Evolutionary conservation across 352 stramenopile species (phyloP), one percentile per base, ranked within the genome.

Genomic region (Phytophthora gonapodyides): DNA sequence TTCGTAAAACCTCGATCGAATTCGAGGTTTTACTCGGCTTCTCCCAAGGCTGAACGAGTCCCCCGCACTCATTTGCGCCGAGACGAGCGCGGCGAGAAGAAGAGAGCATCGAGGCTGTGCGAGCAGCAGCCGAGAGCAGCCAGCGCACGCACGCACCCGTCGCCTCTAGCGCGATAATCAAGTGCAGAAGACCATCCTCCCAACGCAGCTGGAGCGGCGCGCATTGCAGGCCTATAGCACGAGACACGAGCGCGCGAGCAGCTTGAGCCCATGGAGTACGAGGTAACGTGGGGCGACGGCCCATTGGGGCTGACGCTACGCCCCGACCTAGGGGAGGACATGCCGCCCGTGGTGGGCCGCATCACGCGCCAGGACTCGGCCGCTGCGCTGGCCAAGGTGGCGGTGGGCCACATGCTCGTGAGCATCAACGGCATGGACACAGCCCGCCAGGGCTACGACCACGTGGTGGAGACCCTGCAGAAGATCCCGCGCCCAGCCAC

Each of bases 401-500:
- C 80, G 0, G 82, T 93, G 42, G 87, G 87, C 16, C 84, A 96
- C 73, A 93, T 96, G 87, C 84, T 96, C 38, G 87, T 96, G 62
- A 92, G 82, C 71, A 93, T 96, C 59, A 96, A 96, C 59, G 83
- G 83, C 48, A 79, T 91, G 58, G 84, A 94, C 66, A 96, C 87
- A 24, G 83, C 87, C 16, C 84, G 85, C n/a, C 82, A 91, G 56
- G 87, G 87, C 34, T 96, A 96, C 57, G 84, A 93, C 71, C 71
- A 86, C 38, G 84, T 93, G 24, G 87, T 96, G 7, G 68, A 88
- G 52, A 84, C 86, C 64, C 73, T 96, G 42, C 87, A 96, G 64
- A 94, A 83, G 48, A 91, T 96, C 45, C 71, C 84, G 15, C 84
- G 87, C 0, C 87, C 87, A 2, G 86, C 83, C 7, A 92, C 80